These are phyloP conservation scores for Candida buenavistaensis DNA, from an alignment of 1,139 yeast genomes.

Conservation along the genomic window DNA sequence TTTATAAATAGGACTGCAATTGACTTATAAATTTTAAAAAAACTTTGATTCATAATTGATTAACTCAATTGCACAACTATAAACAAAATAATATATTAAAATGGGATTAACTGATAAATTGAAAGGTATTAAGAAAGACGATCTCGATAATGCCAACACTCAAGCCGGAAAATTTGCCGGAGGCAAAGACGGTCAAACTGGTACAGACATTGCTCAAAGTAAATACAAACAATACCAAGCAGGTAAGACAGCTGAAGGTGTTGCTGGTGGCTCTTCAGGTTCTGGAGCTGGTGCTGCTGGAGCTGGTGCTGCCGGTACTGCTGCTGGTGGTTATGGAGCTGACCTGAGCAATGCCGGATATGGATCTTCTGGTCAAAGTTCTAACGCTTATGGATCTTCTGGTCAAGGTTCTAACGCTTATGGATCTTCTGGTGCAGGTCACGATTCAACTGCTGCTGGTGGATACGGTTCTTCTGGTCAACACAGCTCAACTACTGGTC, in stretches of 20 bases:
- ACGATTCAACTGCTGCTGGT: constrained; percentile 5
- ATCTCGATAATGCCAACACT: constrained; percentile 10
- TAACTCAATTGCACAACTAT: not conserved
- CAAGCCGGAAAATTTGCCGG: constrained; percentile 14
- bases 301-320: constrained; percentile 4
- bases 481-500: not conserved
- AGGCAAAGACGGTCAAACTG: constrained; percentile 14
- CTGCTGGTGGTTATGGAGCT: constrained; percentile 7
- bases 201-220: constrained; percentile 14
- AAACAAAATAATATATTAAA: not conserved
- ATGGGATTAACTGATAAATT: constrained; percentile 15
- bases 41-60: too few species aligned
- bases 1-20: too few species aligned
- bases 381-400: constrained; percentile 7
- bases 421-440: constrained; percentile 3
- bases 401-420: constrained; percentile 3
- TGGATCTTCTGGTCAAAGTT: constrained; percentile 5
- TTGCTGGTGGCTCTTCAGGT: not conserved
- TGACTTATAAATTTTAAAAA: too few species aligned
- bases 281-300: not conserved
- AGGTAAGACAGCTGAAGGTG: constrained; percentile 3
- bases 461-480: constrained; percentile 7
- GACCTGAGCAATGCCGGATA: constrained; percentile 5
- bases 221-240: constrained; percentile 10
- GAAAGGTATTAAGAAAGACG: constrained; percentile 13